Evolutionary conservation across 495 filamentous ascomycete species (phyloP), one percentile per base, ranked within the genome.

Genomic region (Baudoinia panamericana): DNA sequence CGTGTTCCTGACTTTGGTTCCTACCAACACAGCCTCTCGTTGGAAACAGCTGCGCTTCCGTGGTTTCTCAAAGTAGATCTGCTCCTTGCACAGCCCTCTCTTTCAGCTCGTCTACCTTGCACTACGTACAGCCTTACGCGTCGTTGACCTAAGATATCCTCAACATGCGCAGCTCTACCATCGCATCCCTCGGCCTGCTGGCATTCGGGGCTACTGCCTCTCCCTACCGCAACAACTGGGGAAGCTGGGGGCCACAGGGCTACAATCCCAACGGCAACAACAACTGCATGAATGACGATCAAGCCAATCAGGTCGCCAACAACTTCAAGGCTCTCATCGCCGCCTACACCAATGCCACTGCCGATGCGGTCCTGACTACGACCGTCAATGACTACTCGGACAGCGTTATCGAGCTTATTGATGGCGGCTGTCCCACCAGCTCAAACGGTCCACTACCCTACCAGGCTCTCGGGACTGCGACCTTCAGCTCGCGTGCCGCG

Each of bases 351-450:
- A 39, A 29, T 20, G 23, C 22, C 3, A 12, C 15, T 13, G 42
- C 42, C 15, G 31, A 45, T 20, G 33, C 42, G 2, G 15, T 30
- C 9, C 24, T 45, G 9, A 38, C 24, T 13, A 11, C 32, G 8
- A 19, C 21, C 34, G 32, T 38, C 23, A 5, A 30, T 4, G 42
- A 45, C 33, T 45, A 30, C 28, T 45, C 42, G 7, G 32, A 37
- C 19, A 13, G 10, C 24, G 35, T 45, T 20, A 45, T 38, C 25
- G 19, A 30, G 20, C 35, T 45, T 13, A 45, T 45, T 25, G 42
- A 45, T 20, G 26, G 20, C 22, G 34, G 26, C 17, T 45, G 35
- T 25, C 42, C 42, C 3, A 34, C 11, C 15, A 9, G 10, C 11
- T 7, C 7, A 16, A 33, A 28, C 23, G 12, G 23, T 3, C 42